Percentiles rank a stretch among this genome's conserved stretches.
These are phyloP conservation scores for Aeminium ludgeri DNA, from an alignment of 495 filamentous ascomycete genomes.

Conservation along the genomic window DNA sequence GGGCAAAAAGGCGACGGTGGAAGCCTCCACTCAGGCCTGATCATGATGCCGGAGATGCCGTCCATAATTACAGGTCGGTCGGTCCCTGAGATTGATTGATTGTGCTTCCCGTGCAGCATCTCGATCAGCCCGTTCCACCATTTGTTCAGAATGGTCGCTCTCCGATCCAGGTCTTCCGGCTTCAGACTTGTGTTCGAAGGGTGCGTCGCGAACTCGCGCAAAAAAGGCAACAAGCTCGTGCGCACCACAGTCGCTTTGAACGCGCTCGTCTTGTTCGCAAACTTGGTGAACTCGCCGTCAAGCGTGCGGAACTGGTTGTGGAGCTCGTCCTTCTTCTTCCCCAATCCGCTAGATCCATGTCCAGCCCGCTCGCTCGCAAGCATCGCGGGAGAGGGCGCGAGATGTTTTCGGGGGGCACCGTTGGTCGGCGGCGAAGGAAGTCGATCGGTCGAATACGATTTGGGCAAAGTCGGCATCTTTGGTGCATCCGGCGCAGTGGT, in stretches of 20 bases:
- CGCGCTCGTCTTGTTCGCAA: constrained; percentile 59
- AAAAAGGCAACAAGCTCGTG: constrained; percentile 64
- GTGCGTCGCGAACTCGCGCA: constrained; percentile 54
- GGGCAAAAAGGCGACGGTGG: constrained; percentile 48
- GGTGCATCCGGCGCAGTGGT: neutral
- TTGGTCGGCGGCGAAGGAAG: constrained; percentile 27
- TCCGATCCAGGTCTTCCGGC: constrained; percentile 73
- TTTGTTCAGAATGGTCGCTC: constrained; percentile 69
- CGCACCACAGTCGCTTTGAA: constrained; percentile 70
- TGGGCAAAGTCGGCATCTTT: constrained; percentile 33
- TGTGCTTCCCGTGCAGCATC: constrained; percentile 60
- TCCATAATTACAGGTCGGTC: constrained; percentile 74
- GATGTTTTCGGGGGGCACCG: constrained; percentile 30
- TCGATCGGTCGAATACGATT: constrained; percentile 42
- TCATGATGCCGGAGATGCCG: constrained; percentile 71
- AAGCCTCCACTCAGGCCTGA: constrained; percentile 76
- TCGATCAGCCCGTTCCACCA: constrained; percentile 92
- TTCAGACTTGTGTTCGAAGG: constrained; percentile 47
- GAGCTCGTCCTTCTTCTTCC: constrained; percentile 61
- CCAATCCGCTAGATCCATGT: constrained; percentile 19
- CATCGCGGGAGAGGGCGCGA: constrained; percentile 36
- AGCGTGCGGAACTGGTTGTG: constrained; percentile 70
- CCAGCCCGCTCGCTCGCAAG: constrained; percentile 22
- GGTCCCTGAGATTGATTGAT: constrained; percentile 54
- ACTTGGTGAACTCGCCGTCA: constrained; percentile 57